Evolutionary conservation across 495 filamentous ascomycete genomes (phyloP).

Genomic region (Daldinia caldariorum): DNA sequence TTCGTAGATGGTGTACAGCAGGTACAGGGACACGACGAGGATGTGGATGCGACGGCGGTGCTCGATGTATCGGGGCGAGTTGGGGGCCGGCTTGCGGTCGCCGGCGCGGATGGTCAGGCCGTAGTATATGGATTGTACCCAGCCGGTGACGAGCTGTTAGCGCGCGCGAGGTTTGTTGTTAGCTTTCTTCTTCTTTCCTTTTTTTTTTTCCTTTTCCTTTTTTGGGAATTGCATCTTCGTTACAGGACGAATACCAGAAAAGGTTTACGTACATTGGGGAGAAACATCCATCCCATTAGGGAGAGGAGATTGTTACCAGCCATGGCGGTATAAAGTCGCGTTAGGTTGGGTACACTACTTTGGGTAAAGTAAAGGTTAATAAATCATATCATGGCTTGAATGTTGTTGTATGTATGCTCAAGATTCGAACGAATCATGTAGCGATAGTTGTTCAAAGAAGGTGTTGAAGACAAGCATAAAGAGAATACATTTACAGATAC

Average conservation of each 20-base stretch:
- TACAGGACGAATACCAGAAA: not conserved
- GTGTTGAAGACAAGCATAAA: not conserved
- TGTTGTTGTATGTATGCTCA: not conserved
- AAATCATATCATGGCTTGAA: slow-evolving; percentile 41
- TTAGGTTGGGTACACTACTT: not conserved
- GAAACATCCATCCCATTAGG: slow-evolving; percentile 80
- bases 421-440: not conserved
- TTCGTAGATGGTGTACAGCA: slow-evolving; percentile 94
- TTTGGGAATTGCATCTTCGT: not conserved
- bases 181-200: not conserved
- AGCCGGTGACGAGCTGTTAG: slow-evolving; percentile 81
- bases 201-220: no score
- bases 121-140: slow-evolving; percentile 85
- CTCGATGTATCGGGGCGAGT: slow-evolving; percentile 70
- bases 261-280: slow-evolving; percentile 73
- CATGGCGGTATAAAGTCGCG: slow-evolving; percentile 27
- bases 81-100: slow-evolving; percentile 79
- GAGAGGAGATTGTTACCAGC: slow-evolving; percentile 66
- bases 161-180: no score
- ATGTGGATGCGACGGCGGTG: slow-evolving; percentile 86
- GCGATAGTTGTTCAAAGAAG: not conserved
- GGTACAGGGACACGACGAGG: slow-evolving; percentile 80
- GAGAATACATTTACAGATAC: not conserved
- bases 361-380: not conserved
- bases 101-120: slow-evolving; percentile 90